Evolutionary conservation across 306 rosid genomes (phyloP).

Genomic region (Prinsepia uniflora): DNA sequence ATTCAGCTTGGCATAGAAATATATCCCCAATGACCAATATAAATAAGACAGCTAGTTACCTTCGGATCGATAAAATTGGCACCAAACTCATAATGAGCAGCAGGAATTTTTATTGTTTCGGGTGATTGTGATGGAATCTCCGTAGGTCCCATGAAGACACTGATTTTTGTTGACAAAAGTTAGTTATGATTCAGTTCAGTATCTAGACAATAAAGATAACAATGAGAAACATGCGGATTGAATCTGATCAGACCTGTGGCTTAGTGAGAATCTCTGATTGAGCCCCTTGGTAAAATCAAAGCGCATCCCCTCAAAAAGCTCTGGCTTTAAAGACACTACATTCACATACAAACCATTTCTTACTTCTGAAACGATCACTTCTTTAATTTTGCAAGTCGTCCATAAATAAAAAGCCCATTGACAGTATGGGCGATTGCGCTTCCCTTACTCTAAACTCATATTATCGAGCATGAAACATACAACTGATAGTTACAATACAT

Average conservation of each 20-base stretch:
- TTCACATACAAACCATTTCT: background rate
- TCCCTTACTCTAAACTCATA: background rate
- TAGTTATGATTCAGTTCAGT: background rate
- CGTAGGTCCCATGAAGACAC: constrained; percentile 87
- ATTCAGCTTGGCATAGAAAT: background rate
- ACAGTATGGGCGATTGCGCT: background rate
- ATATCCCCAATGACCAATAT: background rate
- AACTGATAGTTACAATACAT: background rate
- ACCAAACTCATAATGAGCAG: constrained; percentile 91
- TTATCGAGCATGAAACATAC: background rate
- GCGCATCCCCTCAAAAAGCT: constrained; percentile 86
- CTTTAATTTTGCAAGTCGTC: background rate
- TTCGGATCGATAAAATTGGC: constrained; percentile 88
- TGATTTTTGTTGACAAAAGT: constrained; percentile 21
- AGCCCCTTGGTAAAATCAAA: constrained; percentile 92
- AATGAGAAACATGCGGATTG: background rate
- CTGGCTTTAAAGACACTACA: constrained; percentile 98
- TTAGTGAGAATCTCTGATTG: constrained; percentile 83
- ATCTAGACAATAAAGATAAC: background rate
- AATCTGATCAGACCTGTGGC: constrained; percentile 67
- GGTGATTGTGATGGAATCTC: constrained; percentile 87
- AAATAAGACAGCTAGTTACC: constrained; percentile 34
- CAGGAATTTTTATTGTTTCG: constrained; percentile 79
- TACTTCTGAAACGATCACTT: no score
- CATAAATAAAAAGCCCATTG: background rate